Base-by-base conservation (phyloP, 495 filamentous ascomycete species). In the Aspergillus avenaceus region DNA sequence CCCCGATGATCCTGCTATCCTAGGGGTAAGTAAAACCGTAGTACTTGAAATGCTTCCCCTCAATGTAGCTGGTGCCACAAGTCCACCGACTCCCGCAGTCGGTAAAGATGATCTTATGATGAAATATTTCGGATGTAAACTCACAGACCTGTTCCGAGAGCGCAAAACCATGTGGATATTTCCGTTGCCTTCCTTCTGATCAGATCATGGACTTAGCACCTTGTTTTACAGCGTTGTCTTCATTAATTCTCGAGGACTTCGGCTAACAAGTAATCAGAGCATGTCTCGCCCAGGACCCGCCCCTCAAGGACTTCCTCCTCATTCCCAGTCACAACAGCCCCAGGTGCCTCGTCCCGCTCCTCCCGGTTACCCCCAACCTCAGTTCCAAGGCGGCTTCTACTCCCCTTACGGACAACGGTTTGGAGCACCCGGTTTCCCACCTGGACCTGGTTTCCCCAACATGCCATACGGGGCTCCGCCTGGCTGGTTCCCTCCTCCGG, bases 131-230 rank as follows among this genome's bases (percentile, higher is more conserved):
- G 72, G 70, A 73, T 73, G 70, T 73, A 70, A 73, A 74, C 64
- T 75, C 79, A 83, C 84, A 85, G 66, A 75, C 68, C 69, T 73
- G 71, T 73, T 76, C 73, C 63, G 84, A 91, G 88, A 44, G 89
- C 89, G 87, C 88, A 95, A 93, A 85, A 73, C 75, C 77, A 67
- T 95, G 90, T 91, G 81, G 90, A 95, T 71, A 85, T 88, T 86
- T 95, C 90, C 91, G 91, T 96, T 97, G 91, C 91, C 91, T 96
- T 97, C 91, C 91, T 96, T 95, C 91, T 97, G 91, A 76, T 67
- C 41, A 52, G 63, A 74, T 71, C 67, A 67, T 53, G 53, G 58
- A 43, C 41, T 40, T 26, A 26, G 9, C 23, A 24, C 38, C 37
- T 44, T 45, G 34, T 12, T 41, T n/a, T 45, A 41, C 22, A 13